Evolutionary conservation across 768 basidiomycete species (phyloP).

Genomic region (Russula foetens): DNA sequence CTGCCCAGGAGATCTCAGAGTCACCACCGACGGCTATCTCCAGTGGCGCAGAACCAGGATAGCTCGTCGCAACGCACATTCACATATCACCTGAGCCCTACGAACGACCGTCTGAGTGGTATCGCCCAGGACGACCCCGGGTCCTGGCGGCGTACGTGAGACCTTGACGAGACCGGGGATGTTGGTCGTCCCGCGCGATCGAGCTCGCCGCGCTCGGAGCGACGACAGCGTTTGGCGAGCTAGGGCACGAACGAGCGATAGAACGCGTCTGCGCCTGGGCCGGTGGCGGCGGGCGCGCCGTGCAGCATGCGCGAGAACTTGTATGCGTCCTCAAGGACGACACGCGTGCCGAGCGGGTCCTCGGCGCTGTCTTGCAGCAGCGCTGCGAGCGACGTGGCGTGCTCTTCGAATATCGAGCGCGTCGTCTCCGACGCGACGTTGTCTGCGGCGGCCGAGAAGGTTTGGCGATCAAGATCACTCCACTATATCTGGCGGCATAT

Average conservation of each 20-base stretch:
- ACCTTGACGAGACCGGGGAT: constrained; percentile 88
- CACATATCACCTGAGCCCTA: constrained; percentile 80
- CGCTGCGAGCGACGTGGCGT: constrained; percentile 56
- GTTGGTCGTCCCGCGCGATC: constrained; percentile 73
- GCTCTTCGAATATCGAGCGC: constrained; percentile 56
- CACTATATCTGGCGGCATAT: no score
- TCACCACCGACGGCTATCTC: constrained; percentile 20
- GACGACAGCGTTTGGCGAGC: constrained; percentile 71
- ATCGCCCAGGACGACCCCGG: constrained; percentile 34
- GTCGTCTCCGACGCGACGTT: constrained; percentile 65
- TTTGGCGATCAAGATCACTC: no score
- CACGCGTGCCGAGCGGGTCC: constrained; percentile 33
- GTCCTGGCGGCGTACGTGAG: constrained; percentile 33
- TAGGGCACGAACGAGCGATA: constrained; percentile 86
- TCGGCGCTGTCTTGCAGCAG: constrained; percentile 33
- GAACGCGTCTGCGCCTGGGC: constrained; percentile 56
- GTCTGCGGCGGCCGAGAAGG: constrained; percentile 82
- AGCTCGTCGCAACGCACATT: constrained; percentile 51
- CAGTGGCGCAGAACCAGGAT: neutral
- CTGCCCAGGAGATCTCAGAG: constrained; percentile 24
- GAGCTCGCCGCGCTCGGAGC: constrained; percentile 61
- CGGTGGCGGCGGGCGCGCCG: constrained; percentile 45
- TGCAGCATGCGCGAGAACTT: constrained; percentile 84
- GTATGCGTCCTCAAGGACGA: constrained; percentile 67
- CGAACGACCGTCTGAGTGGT: constrained; percentile 67